Conservation (phyloP, 108 stramenopile genomes). For the Pseudonitzschia multistriata region DNA sequence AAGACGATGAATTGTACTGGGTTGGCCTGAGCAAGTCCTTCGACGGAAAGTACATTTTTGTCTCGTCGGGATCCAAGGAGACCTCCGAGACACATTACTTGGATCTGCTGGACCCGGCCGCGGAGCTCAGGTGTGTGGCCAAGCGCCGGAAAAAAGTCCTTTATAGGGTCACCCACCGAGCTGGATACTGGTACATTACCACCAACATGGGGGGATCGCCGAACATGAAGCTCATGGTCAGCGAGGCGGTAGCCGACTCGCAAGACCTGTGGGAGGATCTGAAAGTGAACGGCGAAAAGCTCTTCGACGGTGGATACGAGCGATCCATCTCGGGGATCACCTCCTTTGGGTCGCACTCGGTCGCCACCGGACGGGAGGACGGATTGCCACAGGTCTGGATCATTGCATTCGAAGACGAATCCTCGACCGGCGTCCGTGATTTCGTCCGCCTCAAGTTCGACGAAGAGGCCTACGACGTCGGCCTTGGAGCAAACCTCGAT, state of each 20-base stretch:
- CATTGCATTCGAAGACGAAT: conserved; percentile 16
- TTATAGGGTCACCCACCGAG: conserved; percentile 61
- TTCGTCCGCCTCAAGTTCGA: conserved; percentile 52
- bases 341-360: conserved; percentile 52
- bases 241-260: conserved; percentile 50
- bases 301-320: conserved; percentile 66
- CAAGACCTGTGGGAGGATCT: conserved; percentile 42
- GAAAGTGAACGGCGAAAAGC: conserved; percentile 21
- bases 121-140: conserved; percentile 60
- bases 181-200: conserved; percentile 63
- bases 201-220: conserved; percentile 63
- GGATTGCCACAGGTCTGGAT: conserved; percentile 79
- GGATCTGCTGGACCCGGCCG: conserved; percentile 33
- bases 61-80: conserved; percentile 63
- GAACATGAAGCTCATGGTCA: conserved; percentile 73
- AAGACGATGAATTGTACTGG: conserved; percentile 69
- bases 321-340: conserved; percentile 50
- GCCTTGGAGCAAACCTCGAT: conserved; percentile 60
- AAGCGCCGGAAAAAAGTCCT: conserved; percentile 56
- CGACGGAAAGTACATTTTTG: conserved; percentile 58
- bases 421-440: background rate
- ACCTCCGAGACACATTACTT: conserved; percentile 80
- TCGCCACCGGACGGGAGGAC: conserved; percentile 59
- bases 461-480: conserved; percentile 81
- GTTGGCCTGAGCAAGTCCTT: conserved; percentile 49